phyloP scores from a whole-genome alignment of 2,329 filamentous ascomycete genomes.

The Gyromitra esculenta region DNA sequence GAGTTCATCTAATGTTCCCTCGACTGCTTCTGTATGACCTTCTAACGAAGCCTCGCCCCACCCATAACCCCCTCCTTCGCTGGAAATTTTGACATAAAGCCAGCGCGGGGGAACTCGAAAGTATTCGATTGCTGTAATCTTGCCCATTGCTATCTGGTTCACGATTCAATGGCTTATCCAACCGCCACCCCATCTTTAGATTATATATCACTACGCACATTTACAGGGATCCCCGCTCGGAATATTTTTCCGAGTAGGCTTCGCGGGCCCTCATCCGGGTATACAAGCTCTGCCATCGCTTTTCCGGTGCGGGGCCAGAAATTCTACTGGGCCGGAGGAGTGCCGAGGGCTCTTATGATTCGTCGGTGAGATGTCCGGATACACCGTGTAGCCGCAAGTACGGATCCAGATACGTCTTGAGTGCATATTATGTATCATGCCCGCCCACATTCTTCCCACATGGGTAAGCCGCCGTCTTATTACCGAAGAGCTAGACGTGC shows the following conservation, averaged over 20 bases:
- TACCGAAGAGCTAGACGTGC: too few relatives aligned
- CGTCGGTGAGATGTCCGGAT: background rate
- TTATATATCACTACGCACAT: constrained; percentile 3
- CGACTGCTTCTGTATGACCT: constrained; percentile 77
- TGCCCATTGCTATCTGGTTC: constrained; percentile 64
- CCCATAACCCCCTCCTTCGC: constrained; percentile 71
- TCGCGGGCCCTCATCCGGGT: background rate
- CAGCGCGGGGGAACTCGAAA: constrained; percentile 79
- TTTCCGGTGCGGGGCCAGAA: background rate
- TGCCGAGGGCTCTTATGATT: background rate
- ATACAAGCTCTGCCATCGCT: background rate
- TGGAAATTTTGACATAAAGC: constrained; percentile 80
- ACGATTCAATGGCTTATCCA: background rate
- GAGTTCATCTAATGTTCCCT: constrained; percentile 76
- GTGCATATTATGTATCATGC: too few relatives aligned
- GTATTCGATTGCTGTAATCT: constrained; percentile 74
- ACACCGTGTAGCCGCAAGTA: background rate
- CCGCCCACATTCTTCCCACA: background rate
- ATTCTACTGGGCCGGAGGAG: background rate
- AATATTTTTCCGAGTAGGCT: background rate
- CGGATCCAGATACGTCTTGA: background rate
- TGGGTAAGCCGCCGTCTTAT: too few relatives aligned
- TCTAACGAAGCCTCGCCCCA: constrained; percentile 81
- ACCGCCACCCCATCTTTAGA: background rate
- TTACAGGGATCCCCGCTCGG: background rate